These are phyloP conservation scores for Astragalus glycyphyllos DNA, from an alignment of 306 rosid species.

Conservation along the genomic window DNA sequence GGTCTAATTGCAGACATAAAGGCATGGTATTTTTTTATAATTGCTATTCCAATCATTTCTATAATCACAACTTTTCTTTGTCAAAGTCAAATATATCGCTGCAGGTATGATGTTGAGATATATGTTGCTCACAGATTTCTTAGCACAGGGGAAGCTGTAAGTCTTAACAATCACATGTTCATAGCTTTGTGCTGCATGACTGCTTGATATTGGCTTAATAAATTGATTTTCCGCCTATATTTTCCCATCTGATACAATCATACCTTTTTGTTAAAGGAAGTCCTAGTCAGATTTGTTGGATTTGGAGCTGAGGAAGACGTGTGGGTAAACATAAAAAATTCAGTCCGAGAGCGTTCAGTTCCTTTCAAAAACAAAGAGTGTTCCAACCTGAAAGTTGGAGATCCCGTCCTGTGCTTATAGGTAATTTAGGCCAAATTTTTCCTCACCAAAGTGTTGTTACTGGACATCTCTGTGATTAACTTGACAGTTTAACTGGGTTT, in stretches of 20 bases:
- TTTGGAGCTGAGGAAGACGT: constrained; percentile 95
- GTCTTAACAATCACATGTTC: constrained; percentile 43
- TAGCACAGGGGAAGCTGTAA: constrained; percentile 85
- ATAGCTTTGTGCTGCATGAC: constrained; percentile 22
- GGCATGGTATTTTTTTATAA: neutral
- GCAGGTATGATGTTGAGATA: constrained; percentile 92
- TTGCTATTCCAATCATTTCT: constrained; percentile 2
- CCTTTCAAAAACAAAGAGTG: constrained; percentile 83
- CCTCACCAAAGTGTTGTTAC: neutral
- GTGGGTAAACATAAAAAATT: constrained; percentile 72
- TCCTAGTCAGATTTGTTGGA: constrained; percentile 86
- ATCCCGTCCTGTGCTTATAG: constrained; percentile 86
- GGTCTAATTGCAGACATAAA: neutral
- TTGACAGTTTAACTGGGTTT: constrained; percentile 32
- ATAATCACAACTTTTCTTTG: neutral
- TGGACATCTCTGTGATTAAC: constrained; percentile 27
- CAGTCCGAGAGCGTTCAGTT: constrained; percentile 84
- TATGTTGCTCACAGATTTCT: constrained; percentile 73
- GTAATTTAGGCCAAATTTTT: constrained; percentile 48
- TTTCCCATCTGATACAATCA: constrained; percentile 53
- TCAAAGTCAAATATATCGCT: constrained; percentile 19
- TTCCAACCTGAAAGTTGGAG: constrained; percentile 71
- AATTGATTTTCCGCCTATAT: constrained; percentile 13
- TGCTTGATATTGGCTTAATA: constrained; percentile 30
- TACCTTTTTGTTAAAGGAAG: constrained; percentile 86